Evolutionary conservation across 164 flowering plant genomes (phyloP).

Genomic region (Chimonanthus salicifolius): DNA sequence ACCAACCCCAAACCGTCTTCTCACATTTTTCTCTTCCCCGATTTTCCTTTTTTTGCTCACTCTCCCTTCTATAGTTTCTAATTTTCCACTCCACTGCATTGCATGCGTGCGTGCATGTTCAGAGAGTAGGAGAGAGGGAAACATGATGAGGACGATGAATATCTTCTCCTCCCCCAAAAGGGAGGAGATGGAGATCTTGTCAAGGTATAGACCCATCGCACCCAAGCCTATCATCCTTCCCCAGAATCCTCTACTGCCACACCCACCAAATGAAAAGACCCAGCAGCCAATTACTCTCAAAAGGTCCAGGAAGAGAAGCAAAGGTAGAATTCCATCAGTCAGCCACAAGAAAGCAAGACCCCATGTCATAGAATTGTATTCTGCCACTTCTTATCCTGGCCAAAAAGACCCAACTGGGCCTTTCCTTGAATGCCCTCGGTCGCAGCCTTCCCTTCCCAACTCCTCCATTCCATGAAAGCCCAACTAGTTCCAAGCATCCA

Average conservation of each 20-base stretch:
- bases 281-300: conserved; percentile 40
- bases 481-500: conserved; percentile 13
- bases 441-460: conserved; percentile 17
- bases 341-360: conserved; percentile 32
- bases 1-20: neutral
- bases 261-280: conserved; percentile 23
- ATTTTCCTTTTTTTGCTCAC: neutral
- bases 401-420: conserved; percentile 13
- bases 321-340: conserved; percentile 29
- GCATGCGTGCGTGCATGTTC: neutral
- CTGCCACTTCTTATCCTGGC: conserved; percentile 20
- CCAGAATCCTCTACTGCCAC: conserved; percentile 9
- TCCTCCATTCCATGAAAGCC: conserved; percentile 5
- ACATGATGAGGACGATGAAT: conserved; percentile 42
- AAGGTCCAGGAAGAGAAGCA: conserved; percentile 57
- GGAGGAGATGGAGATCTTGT: conserved; percentile 89
- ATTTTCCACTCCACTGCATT: neutral
- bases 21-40: neutral
- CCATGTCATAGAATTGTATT: conserved; percentile 14
- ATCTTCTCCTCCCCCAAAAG: conserved; percentile 47
- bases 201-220: conserved; percentile 90
- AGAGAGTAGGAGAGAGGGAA: neutral
- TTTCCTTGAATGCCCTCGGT: conserved; percentile 31
- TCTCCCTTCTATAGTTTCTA: neutral
- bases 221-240: conserved; percentile 60